Conservation (phyloP, 2,329 filamentous ascomycete genomes). For the Colletotrichum eleusines region DNA sequence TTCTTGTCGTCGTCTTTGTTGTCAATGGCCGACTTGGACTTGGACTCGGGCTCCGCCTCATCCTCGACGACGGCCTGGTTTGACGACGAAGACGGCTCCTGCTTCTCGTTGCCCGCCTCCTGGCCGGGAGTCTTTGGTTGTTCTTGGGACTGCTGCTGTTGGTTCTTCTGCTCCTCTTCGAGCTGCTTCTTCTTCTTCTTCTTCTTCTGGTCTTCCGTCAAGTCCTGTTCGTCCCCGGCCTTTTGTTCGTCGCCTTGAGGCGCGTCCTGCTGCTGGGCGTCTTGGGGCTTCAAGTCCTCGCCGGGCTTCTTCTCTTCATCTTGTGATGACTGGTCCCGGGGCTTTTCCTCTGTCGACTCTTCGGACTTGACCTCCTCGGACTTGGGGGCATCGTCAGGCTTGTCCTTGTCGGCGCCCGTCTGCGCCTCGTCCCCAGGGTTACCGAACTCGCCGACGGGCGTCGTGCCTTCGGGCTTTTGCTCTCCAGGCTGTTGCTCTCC, state of each 20-base stretch:
- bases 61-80: conserved; percentile 43
- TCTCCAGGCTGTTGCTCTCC: conserved; percentile 24
- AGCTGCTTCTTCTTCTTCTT: conserved; percentile 37
- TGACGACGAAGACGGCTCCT: conserved; percentile 21
- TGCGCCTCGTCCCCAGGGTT: conserved; percentile 22
- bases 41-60: conserved; percentile 39
- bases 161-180: conserved; percentile 24
- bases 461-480: conserved; percentile 36
- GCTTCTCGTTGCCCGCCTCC: conserved; percentile 44
- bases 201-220: conserved; percentile 24
- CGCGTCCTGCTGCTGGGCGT: not conserved
- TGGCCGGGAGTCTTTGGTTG: conserved; percentile 41
- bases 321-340: conserved; percentile 6
- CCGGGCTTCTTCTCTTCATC: conserved; percentile 27
- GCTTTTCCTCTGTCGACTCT: conserved; percentile 6
- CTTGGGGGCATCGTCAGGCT: conserved; percentile 18
- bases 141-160: conserved; percentile 38
- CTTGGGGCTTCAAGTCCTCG: conserved; percentile 9
- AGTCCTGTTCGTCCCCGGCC: conserved; percentile 10
- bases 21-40: conserved; percentile 2
- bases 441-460: conserved; percentile 35
- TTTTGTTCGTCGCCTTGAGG: not conserved
- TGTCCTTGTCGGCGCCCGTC: conserved; percentile 12
- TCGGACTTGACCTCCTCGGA: not conserved
- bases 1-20: conserved; percentile 16